These are phyloP conservation scores for Candida suzukii DNA, from an alignment of 805 yeast genomes.

Conservation along the genomic window DNA sequence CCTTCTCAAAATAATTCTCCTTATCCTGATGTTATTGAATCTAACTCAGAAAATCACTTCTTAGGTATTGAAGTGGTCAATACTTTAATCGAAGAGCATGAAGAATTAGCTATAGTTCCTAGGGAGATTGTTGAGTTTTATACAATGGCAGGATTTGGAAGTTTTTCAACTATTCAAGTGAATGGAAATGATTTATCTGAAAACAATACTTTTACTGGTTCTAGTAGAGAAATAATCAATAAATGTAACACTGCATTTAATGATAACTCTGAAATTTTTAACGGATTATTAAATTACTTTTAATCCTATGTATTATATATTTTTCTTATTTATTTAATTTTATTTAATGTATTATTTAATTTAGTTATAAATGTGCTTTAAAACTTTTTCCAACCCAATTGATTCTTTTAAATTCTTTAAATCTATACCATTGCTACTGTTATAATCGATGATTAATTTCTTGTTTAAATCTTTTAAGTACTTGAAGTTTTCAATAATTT, in stretches of 20 bases:
- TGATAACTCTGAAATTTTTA: not conserved
- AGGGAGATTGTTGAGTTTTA: conserved; percentile 46
- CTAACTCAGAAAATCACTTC: conserved; percentile 64
- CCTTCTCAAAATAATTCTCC: conserved; percentile 1
- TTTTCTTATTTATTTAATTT: not conserved
- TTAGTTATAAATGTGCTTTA: not conserved
- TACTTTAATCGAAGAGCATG: conserved; percentile 73
- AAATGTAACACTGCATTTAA: conserved; percentile 17
- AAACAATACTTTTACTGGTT: conserved; percentile 11
- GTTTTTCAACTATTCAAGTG: conserved; percentile 8
- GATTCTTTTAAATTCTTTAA: not conserved
- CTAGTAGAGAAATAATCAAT: conserved; percentile 33
- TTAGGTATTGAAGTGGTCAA: conserved; percentile 88
- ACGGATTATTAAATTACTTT: not conserved
- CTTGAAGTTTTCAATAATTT: conserved; percentile 8
- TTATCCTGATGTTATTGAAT: not conserved
- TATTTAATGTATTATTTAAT: not conserved
- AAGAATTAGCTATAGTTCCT: conserved; percentile 74
- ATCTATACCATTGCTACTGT: not conserved
- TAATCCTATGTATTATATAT: too few species aligned
- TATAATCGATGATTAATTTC: conserved; percentile 1
- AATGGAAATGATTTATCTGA: conserved; percentile 4
- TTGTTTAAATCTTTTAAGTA: conserved; percentile 7
- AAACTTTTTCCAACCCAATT: not conserved
- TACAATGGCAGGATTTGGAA: conserved; percentile 36